These are phyloP conservation scores for Amanita molliuscula DNA, from an alignment of 768 basidiomycete species.

Conservation along the genomic window DNA sequence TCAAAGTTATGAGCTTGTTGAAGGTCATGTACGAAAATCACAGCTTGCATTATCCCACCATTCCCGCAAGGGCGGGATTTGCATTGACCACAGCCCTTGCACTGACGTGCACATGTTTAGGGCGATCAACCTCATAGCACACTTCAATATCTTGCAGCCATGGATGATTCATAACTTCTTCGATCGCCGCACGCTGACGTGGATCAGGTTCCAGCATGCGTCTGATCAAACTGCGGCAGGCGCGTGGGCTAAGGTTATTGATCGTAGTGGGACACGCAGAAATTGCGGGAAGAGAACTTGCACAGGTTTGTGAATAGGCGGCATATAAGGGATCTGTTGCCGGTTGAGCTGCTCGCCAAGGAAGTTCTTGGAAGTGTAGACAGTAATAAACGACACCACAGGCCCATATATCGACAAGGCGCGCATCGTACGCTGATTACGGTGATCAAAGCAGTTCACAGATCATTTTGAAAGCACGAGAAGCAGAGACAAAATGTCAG, in stretches of 20 bases:
- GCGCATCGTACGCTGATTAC: conserved; percentile 83
- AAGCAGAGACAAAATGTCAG: conserved; percentile 27
- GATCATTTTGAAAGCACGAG: conserved; percentile 7
- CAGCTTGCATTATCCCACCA: neutral
- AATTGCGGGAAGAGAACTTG: conserved; percentile 31
- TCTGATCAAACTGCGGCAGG: conserved; percentile 74
- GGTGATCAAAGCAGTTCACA: neutral
- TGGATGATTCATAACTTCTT: conserved; percentile 66
- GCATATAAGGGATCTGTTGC: conserved; percentile 68
- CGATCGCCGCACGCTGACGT: conserved; percentile 61
- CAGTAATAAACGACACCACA: conserved; percentile 97
- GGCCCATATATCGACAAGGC: conserved; percentile 97
- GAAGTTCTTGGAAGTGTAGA: conserved; percentile 94
- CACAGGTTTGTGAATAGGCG: conserved; percentile 56
- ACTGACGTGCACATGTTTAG: conserved; percentile 64
- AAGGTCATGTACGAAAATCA: neutral
- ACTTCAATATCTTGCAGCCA: conserved; percentile 82
- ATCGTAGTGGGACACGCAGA: conserved; percentile 58
- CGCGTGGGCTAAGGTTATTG: conserved; percentile 79
- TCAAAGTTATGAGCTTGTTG: neutral
- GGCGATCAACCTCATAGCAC: conserved; percentile 54
- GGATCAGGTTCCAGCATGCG: conserved; percentile 97
- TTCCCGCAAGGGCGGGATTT: neutral
- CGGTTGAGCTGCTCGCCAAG: conserved; percentile 90
- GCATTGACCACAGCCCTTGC: conserved; percentile 43